phyloP scores from a whole-genome alignment of 1,139 yeast genomes.

The Hansenula lynferdii region DNA sequence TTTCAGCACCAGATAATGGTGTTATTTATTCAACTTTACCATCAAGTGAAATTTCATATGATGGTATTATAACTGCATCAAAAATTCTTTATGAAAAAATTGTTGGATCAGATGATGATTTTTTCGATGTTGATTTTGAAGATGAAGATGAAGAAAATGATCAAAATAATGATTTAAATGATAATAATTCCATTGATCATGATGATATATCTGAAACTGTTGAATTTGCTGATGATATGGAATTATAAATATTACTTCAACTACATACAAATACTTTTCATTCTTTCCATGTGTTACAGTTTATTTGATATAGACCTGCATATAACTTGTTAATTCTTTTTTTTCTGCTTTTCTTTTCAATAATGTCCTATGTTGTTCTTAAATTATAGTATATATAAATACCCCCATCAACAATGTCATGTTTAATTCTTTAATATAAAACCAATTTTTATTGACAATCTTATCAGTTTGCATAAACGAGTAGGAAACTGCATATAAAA shows the following conservation, averaged over 20 bases:
- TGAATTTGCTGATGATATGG: constrained; percentile 73
- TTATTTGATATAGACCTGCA: background rate
- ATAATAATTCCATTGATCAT: constrained; percentile 23
- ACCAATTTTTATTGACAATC: too few relatives aligned
- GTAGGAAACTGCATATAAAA: too few relatives aligned
- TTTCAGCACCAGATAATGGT: constrained; percentile 36
- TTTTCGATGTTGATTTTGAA: constrained; percentile 93
- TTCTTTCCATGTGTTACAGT: background rate
- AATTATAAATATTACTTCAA: constrained; percentile 31
- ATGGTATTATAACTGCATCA: constrained; percentile 84
- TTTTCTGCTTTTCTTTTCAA: background rate
- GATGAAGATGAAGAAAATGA: constrained; percentile 70
- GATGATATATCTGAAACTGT: constrained; percentile 33
- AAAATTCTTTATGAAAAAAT: constrained; percentile 65
- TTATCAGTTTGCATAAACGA: too few relatives aligned
- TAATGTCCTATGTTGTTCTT: background rate
- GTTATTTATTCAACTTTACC: constrained; percentile 71
- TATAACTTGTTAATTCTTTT: background rate
- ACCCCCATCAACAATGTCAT: too few relatives aligned
- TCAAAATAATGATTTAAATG: constrained; percentile 27
- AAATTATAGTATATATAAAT: background rate
- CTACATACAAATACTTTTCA: background rate
- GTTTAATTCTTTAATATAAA: too few relatives aligned
- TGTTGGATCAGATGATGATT: constrained; percentile 92
- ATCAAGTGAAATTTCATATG: constrained; percentile 81